Conservation (phyloP, 805 yeast genomes). For the Maudiozyma barnettii region DNA sequence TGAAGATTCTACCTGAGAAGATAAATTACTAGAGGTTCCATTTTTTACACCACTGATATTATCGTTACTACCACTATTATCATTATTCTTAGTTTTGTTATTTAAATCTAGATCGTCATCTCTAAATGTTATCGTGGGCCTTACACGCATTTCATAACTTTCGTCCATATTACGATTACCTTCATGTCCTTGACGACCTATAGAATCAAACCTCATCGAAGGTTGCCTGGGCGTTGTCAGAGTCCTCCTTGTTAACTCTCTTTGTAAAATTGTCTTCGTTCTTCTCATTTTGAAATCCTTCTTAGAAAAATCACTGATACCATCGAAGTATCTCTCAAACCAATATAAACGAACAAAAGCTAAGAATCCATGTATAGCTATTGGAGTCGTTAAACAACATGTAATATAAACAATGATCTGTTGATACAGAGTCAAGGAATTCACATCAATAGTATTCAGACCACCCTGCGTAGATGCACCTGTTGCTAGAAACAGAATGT, state of each 20-base stretch:
- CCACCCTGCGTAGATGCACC: constrained; percentile 92
- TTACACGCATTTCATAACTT: background rate
- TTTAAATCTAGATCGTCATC: background rate
- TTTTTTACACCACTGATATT: background rate
- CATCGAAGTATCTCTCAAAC: constrained; percentile 81
- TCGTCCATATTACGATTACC: background rate
- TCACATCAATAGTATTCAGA: constrained; percentile 65
- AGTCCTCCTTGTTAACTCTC: constrained; percentile 25
- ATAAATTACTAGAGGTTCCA: background rate
- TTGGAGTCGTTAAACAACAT: constrained; percentile 70
- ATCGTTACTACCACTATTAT: background rate
- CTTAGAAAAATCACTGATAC: constrained; percentile 70
- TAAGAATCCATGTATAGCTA: constrained; percentile 72
- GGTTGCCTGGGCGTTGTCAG: constrained; percentile 4
- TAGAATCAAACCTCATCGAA: background rate
- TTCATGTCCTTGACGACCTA: too few relatives aligned
- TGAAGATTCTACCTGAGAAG: background rate
- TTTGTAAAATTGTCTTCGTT: constrained; percentile 33
- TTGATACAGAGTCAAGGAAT: constrained; percentile 60
- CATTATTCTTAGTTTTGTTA: background rate
- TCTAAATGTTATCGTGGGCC: background rate
- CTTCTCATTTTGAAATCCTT: constrained; percentile 74
- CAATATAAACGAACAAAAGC: constrained; percentile 74
- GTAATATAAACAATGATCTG: constrained; percentile 62
- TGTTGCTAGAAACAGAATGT: constrained; percentile 63